Evolutionary conservation across 805 yeast genomes (phyloP), one percentile per base, ranked within the genome.

Genomic region (Saturnispora zaruensis): DNA sequence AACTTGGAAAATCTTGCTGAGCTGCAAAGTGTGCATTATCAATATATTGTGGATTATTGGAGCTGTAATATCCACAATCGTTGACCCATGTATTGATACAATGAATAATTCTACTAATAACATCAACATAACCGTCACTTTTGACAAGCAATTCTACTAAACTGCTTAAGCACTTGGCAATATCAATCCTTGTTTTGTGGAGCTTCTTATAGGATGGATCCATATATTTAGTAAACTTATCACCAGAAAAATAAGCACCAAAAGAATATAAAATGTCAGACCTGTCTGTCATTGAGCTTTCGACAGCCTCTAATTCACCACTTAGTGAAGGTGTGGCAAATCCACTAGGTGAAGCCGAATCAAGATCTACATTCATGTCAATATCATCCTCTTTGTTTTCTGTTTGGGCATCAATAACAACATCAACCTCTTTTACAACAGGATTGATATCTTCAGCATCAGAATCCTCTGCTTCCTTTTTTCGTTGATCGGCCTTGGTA

Each of bases 31-130:
- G 62, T 21, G 60, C 46, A 51, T 64, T 58, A 37, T 65, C 66
- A 45, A 59, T 56, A 44, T 55, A 58, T 9, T 59, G 42, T 23
- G 66, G 67, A 49, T 62, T 54, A 43, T 58, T 58, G 21, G 59
- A 52, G 21, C 61, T 56, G 42, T 57, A 59, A 40, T 57, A 61
- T 13, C 69, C 69, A 49, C 65, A 63, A 37, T 58, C 57, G 46
- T 56, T 58, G 25, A 66, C 47, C 87, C 95, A 93, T 6, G 83
- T 78, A 53, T 83, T 79, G 41, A 84, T 61, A 3, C 83, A 81
- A 58, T 79, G 77, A 30, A 88, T 66, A 32, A 83, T 72, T 43
- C 79, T 77, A 53, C 79, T 79, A 60, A 82, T 75, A 5, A 84
- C 61, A 11, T 77, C 76, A 6, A 84, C 76, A 53, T 87, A 83